phyloP scores from a whole-genome alignment of 805 yeast genomes.

The Babjeviella inositovora region DNA sequence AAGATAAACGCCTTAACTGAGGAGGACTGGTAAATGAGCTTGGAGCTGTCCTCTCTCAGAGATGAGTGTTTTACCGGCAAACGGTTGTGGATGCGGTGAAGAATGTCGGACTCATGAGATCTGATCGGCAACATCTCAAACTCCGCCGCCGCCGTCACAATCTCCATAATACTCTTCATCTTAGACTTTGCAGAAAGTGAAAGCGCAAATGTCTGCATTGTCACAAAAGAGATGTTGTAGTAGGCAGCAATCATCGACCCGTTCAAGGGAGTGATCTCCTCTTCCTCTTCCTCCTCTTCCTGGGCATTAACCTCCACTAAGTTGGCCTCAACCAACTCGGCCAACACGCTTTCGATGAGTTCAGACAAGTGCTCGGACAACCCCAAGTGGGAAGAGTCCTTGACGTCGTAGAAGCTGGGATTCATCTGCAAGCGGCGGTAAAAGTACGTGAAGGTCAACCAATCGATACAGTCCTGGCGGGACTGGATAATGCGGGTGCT shows the following conservation, averaged over 20 bases:
- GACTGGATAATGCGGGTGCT: slow-evolving; percentile 42
- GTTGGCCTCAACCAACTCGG: slow-evolving; percentile 43
- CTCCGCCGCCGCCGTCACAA: slow-evolving; percentile 53
- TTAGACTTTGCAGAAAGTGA: slow-evolving; percentile 39
- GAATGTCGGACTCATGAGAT: slow-evolving; percentile 31
- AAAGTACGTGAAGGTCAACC: slow-evolving; percentile 75
- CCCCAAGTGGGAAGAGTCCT: slow-evolving; percentile 45
- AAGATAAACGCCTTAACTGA: slow-evolving; percentile 54
- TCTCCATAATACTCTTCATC: slow-evolving; percentile 45
- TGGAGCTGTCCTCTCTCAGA: no score
- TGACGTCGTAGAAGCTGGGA: slow-evolving; percentile 81
- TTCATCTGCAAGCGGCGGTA: slow-evolving; percentile 69
- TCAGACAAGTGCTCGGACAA: slow-evolving; percentile 77
- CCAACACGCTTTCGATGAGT: slow-evolving; percentile 53
- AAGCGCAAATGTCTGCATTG: slow-evolving; percentile 44
- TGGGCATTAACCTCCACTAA: slow-evolving; percentile 41
- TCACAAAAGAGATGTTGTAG: slow-evolving; percentile 44
- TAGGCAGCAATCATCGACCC: slow-evolving; percentile 67
- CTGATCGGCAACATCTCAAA: slow-evolving; percentile 53
- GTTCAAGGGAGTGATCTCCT: slow-evolving; percentile 37
- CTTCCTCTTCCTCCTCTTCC: slow-evolving; percentile 15
- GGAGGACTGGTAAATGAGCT: no score
- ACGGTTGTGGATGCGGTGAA: slow-evolving; percentile 34
- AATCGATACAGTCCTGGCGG: slow-evolving; percentile 80
- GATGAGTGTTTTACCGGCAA: slow-evolving; percentile 46